Percentiles rank a stretch among this genome's conserved stretches.
Conservation (phyloP, 441 rosid species). For the Rhodomyrtus psidioides region DNA sequence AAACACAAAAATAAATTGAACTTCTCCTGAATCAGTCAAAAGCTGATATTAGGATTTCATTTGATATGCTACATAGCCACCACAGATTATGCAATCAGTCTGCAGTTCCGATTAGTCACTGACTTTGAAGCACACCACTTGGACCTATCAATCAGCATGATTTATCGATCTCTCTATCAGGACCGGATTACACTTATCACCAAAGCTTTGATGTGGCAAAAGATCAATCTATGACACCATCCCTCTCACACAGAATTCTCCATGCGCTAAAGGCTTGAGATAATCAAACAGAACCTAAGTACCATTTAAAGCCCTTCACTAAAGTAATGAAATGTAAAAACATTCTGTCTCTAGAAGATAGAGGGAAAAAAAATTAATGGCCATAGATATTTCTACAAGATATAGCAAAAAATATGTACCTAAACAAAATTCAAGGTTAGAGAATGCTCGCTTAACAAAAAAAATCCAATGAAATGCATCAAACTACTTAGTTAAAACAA, state of each 20-base stretch:
- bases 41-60: neutral
- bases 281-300: neutral
- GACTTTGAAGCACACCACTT: neutral
- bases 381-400: neutral
- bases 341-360: neutral
- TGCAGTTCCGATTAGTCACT: neutral
- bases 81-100: neutral
- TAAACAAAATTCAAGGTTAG: constrained; percentile 11
- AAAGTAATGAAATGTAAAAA: neutral
- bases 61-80: neutral
- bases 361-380: neutral
- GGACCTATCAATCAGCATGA: neutral
- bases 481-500: neutral
- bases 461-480: rapidly evolving
- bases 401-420: constrained; percentile 62
- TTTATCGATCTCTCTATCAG: neutral
- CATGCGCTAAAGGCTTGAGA: neutral
- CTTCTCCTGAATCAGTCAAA: neutral
- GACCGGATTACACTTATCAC: neutral
- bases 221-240: neutral
- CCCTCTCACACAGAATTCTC: neutral
- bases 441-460: neutral
- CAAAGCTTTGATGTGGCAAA: neutral
- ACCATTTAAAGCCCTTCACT: neutral
- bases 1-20: neutral